phyloP scores from a whole-genome alignment of 306 rosid species.

The Macrotyloma uniflorum region DNA sequence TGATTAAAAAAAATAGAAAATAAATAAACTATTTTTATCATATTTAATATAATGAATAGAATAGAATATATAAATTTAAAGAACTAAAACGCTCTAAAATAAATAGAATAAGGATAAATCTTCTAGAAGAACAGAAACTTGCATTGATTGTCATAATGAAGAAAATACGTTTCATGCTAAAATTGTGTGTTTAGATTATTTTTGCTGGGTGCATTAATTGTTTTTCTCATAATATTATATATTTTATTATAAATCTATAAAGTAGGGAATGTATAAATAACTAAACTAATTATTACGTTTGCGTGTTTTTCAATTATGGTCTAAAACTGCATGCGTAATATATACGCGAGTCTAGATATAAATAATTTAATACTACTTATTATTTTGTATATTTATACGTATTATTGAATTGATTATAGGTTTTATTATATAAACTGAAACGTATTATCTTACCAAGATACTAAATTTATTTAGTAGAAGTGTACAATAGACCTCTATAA shows the following conservation, averaged over 20 bases:
- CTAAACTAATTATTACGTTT: neutral
- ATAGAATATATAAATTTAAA: neutral
- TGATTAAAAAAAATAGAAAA: neutral
- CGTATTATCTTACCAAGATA: no score
- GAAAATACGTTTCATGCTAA: neutral
- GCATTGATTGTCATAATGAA: neutral
- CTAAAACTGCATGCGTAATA: neutral
- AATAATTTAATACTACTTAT: neutral
- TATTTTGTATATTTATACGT: neutral
- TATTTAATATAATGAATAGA: neutral
- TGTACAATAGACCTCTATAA: no score
- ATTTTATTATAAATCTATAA: neutral
- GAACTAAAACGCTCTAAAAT: neutral
- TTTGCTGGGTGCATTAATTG: neutral
- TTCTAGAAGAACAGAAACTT: neutral
- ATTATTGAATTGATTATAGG: no score
- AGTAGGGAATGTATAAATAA: neutral
- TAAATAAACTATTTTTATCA: neutral
- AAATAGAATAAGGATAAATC: neutral
- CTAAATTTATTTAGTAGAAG: no score
- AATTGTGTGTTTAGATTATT: neutral
- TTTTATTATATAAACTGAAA: no score
- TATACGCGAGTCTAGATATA: neutral
- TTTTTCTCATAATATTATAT: neutral
- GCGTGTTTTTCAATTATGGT: neutral